Evolutionary conservation across 2,329 filamentous ascomycete genomes (phyloP), one percentile per base, ranked within the genome.

Genomic region (Sporothrix curviconia): DNA sequence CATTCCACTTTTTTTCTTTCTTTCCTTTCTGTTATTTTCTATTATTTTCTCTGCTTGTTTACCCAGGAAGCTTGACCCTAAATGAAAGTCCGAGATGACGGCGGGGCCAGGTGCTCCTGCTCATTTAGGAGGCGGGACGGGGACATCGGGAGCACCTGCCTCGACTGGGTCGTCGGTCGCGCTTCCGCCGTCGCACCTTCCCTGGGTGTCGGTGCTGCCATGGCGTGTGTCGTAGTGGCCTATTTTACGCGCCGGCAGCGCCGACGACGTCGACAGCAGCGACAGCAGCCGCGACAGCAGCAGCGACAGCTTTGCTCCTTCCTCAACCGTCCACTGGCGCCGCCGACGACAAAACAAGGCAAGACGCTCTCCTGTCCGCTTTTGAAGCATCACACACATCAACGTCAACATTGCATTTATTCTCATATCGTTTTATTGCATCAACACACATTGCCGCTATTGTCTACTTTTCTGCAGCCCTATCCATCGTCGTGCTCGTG

Each of bases 51-150:
- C 42, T 17, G 32, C 7, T 39, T n/a, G 15, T 39, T 15, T 6
- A 39, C 36, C 7, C 36, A 39, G n/a, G n/a, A n/a, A n/a, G 28
- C 5, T 32, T 11, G 28, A 11, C 28, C 28, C 28, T 32, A 11
- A 11, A 5, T 22, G 22, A 17, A 17, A 28, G 14, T 19, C 44
- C 32, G 37, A 17, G 22, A 51, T 51, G 49, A 39, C 34, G 19
- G 49, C 49, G 49, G 49, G 37, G 25, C n/a, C n/a, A 22, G 37
- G 6, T 30, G 50, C 50, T 53, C 50, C 50, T 53, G 43, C 40
- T 39, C 15, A 15, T 28, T 9, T 12, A 46, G 42, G 42, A n/a
- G 14, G 42, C 32, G 47, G 47, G 32, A 25, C 30, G 32, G 47
- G 19, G 32, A 22, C 42, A 7, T 7, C 42, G 7, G 39, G n/a